phyloP scores from a whole-genome alignment of 2,329 filamentous ascomycete genomes.

The Paraphaeosphaeria minitans region DNA sequence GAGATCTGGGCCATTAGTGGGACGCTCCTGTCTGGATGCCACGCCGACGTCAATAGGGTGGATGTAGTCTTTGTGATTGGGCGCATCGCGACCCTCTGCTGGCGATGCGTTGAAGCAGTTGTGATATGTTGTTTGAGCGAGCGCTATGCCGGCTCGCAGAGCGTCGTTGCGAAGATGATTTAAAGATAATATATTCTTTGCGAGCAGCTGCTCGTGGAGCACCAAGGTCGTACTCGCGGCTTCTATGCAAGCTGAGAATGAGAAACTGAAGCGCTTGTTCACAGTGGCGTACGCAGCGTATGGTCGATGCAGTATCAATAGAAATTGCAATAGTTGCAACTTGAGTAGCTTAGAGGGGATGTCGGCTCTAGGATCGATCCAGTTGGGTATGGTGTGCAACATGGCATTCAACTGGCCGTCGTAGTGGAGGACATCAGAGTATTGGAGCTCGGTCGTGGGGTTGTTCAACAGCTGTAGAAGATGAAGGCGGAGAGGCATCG shows the following conservation, averaged over 20 bases:
- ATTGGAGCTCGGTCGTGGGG: conserved; percentile 33
- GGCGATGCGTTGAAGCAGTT: conserved; percentile 26
- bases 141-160: conserved; percentile 32
- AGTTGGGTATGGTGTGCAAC: conserved; percentile 30
- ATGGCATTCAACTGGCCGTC: conserved; percentile 35
- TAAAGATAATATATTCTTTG: conserved; percentile 26
- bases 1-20: conserved; percentile 13
- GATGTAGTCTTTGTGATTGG: conserved; percentile 3
- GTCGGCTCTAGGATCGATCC: conserved; percentile 25
- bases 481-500: conserved; percentile 38
- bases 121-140: conserved; percentile 34
- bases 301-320: conserved; percentile 41
- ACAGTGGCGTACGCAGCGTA: conserved; percentile 34
- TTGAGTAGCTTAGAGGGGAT: conserved; percentile 32
- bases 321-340: conserved; percentile 42
- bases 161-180: conserved; percentile 39
- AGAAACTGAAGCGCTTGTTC: conserved; percentile 38
- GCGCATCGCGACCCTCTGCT: conserved; percentile 1
- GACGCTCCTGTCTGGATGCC: conserved; percentile 12
- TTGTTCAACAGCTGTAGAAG: conserved; percentile 42
- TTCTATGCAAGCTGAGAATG: conserved; percentile 37
- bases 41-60: conserved; percentile 13
- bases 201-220: conserved; percentile 28
- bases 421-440: conserved; percentile 41
- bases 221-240: conserved; percentile 33